phyloP scores from a whole-genome alignment of 306 rosid species.

The Spatholobus suberectus region DNA sequence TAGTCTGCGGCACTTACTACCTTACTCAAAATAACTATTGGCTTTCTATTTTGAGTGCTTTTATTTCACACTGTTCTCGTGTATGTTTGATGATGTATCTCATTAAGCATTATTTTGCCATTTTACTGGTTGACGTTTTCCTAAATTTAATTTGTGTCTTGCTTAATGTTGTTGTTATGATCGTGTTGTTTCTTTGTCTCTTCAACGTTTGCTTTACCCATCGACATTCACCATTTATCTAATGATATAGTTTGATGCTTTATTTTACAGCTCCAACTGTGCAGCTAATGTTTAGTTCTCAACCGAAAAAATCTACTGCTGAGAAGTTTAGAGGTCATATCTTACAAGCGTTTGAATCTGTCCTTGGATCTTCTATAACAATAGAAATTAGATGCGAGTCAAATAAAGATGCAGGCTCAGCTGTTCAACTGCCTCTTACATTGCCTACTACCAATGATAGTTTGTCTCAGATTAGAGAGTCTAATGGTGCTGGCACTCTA shows the following conservation, averaged over 20 bases:
- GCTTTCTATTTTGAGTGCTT: neutral
- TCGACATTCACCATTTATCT: constrained; percentile 33
- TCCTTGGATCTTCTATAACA: constrained; percentile 78
- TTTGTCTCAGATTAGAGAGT: constrained; percentile 61
- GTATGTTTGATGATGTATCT: constrained; percentile 14
- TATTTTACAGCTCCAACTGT: constrained; percentile 85
- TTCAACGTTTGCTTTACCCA: neutral
- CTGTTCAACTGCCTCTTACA: constrained; percentile 55
- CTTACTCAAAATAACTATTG: neutral
- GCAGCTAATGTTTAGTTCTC: constrained; percentile 81
- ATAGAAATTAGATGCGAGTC: constrained; percentile 85
- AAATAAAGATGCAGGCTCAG: constrained; percentile 55
- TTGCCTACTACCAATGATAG: constrained; percentile 57
- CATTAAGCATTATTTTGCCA: neutral
- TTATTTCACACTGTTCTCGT: neutral
- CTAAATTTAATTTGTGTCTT: neutral
- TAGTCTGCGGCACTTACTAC: neutral
- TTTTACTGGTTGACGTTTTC: constrained; percentile 1
- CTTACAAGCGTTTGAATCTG: constrained; percentile 81
- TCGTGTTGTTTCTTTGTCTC: neutral
- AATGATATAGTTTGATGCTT: constrained; percentile 29
- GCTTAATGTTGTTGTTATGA: constrained; percentile 12
- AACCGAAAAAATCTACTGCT: constrained; percentile 77
- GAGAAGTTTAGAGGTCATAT: constrained; percentile 80
- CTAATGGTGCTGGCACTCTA: constrained; percentile 49